These are phyloP conservation scores for Pythium scleroteichum DNA, from an alignment of 352 stramenopile genomes.

Conservation along the genomic window DNA sequence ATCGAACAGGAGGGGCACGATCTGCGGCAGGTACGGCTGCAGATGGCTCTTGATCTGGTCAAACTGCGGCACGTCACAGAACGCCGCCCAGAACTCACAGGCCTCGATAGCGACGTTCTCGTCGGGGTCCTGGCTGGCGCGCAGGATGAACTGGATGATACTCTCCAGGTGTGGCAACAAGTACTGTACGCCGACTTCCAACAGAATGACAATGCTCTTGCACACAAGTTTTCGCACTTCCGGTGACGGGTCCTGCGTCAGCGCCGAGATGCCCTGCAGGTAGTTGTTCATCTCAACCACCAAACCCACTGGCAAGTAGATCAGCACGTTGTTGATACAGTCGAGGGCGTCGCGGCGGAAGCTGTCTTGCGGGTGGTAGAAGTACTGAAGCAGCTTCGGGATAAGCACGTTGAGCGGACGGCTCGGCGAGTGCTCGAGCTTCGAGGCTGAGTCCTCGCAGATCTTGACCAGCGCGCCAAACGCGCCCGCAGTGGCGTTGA, in stretches of 20 bases:
- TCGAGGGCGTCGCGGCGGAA: conserved; percentile 88
- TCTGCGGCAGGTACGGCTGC: conserved; percentile 81
- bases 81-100: conserved; percentile 91
- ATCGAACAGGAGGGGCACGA: conserved; percentile 92
- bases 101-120: conserved; percentile 88
- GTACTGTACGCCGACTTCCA: conserved; percentile 88
- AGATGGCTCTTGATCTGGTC: conserved; percentile 92
- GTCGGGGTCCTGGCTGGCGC: conserved; percentile 83
- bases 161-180: conserved; percentile 87
- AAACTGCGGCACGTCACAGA: conserved; percentile 87
- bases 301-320: conserved; percentile 87
- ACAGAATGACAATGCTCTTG: conserved; percentile 90
- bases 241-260: conserved; percentile 82
- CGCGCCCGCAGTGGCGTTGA: conserved; percentile 70
- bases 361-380: conserved; percentile 71
- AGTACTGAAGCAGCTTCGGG: conserved; percentile 88
- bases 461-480: conserved; percentile 89
- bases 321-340: conserved; percentile 89
- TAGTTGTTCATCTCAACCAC: conserved; percentile 91
- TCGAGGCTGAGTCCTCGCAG: conserved; percentile 87
- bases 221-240: conserved; percentile 87
- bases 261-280: conserved; percentile 83
- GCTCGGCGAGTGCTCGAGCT: conserved; percentile 87
- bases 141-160: conserved; percentile 92
- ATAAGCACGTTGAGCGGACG: conserved; percentile 87